Percentiles rank a stretch among this genome's conserved stretches.
These are phyloP conservation scores for Typha latifolia DNA, from an alignment of 176 grass and related monocot genomes.

Conservation along the genomic window DNA sequence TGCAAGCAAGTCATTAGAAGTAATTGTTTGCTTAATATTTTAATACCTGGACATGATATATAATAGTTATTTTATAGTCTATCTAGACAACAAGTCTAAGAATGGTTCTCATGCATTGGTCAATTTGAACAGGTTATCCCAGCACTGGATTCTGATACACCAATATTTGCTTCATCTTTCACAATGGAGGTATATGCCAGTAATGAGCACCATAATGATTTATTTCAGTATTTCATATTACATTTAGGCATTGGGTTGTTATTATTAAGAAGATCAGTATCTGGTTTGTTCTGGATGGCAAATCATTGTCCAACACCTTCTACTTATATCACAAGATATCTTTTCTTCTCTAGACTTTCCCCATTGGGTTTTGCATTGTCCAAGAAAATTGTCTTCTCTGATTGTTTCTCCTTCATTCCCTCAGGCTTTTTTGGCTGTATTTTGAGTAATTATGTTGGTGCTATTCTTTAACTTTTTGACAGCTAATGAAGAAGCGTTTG, in stretches of 20 bases:
- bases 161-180: constrained; percentile 93
- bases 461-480: constrained; percentile 32
- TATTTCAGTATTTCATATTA: too few species aligned
- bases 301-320: too few species aligned
- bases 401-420: too few species aligned
- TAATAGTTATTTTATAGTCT: too few species aligned
- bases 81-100: too few species aligned
- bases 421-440: not conserved
- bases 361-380: too few species aligned
- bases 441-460: constrained; percentile 3
- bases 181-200: constrained; percentile 70
- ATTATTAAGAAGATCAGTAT: not conserved
- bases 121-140: constrained; percentile 72
- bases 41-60: not conserved
- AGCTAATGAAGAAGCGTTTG: constrained; percentile 94
- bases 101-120: constrained; percentile 16
- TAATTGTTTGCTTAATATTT: not conserved
- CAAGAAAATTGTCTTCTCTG: too few species aligned
- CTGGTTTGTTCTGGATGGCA: not conserved
- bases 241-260: too few species aligned
- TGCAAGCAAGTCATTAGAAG: too few species aligned
- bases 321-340: not conserved
- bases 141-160: constrained; percentile 80
- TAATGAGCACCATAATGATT: not conserved
- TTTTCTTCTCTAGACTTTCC: not conserved